Conservation (phyloP, 2,329 filamentous ascomycete species). For the Alternaria angustiovoidea region DNA sequence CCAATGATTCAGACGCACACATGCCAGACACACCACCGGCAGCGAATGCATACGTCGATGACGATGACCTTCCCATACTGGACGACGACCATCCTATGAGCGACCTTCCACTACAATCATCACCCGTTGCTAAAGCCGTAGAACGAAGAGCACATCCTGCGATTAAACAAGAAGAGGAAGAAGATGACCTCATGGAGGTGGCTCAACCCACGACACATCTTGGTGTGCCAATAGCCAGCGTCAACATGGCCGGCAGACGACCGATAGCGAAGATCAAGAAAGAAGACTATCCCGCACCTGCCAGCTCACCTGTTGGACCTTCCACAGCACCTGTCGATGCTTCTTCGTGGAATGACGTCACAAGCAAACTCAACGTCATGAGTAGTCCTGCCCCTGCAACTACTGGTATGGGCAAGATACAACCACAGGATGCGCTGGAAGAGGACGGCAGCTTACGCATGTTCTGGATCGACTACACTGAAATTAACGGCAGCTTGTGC, state of each 20-base stretch:
- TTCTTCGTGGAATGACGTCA: conserved; percentile 87
- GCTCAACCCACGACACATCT: conserved; percentile 73
- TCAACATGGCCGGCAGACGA: conserved; percentile 85
- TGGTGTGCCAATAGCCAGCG: conserved; percentile 70
- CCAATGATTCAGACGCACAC: conserved; percentile 52
- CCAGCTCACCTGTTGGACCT: conserved; percentile 73
- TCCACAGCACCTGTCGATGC: conserved; percentile 69
- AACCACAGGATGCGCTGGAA: conserved; percentile 86
- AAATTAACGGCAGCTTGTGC: conserved; percentile 88
- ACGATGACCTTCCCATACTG: conserved; percentile 65
- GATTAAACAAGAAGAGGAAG: conserved; percentile 70
- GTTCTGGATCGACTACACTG: conserved; percentile 97
- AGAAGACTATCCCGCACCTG: conserved; percentile 72
- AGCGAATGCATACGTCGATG: conserved; percentile 56
- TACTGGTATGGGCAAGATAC: conserved; percentile 78
- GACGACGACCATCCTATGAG: conserved; percentile 82
- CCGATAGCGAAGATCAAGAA: conserved; percentile 77
- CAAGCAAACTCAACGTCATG: conserved; percentile 83
- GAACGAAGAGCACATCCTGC: conserved; percentile 70
- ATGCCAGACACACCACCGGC: conserved; percentile 54
- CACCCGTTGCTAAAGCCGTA: conserved; percentile 80
- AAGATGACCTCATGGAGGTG: conserved; percentile 86
- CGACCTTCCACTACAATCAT: conserved; percentile 80
- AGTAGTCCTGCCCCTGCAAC: conserved; percentile 73
- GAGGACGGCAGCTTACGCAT: conserved; percentile 90